Base-by-base conservation (phyloP, 2,329 filamentous ascomycete genomes). In the Dactylellina cionopaga region DNA sequence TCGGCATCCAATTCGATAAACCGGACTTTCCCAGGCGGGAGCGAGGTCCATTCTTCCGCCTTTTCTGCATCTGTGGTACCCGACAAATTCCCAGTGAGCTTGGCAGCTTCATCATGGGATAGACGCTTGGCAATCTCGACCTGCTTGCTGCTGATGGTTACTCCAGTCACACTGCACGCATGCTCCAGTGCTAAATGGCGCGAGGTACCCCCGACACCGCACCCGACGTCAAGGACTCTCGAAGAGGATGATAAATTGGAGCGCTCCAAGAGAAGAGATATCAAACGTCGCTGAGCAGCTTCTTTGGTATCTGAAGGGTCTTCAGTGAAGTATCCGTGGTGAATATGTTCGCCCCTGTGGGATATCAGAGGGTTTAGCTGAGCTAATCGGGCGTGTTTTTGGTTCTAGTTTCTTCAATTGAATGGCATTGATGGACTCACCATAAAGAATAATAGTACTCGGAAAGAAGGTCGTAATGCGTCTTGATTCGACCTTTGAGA, bases 371-470 rank as follows among this genome's bases (percentile, higher is more conserved):
- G n/a, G n/a, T n/a, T n/a, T n/a, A n/a, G n/a, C n/a, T n/a, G n/a
- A n/a, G n/a, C 19, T n/a, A 10, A 37, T 43, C 22, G 29, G 27
- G n/a, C 9, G 22, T 75, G 19, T 60, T 71, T 1, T 55, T 47
- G 7, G 22, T 75, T 25, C 27, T 74, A 29, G 58, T 73, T 4
- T 60, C 74, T 33, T 63, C 73, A 9, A 65, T 71, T 75, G 46
- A 69, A 68, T 64, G 15, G 13, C 19, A 77, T 25, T 9, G 19
- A 9, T 22, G 9, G 13, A 13, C 51, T 43, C 81, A 87, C 86
- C 86, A 88, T 17, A 88, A 80, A 31, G 83, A 86, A 73, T 87
- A 82, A 75, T 88, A 88, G 77, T 88, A 87, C 76, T 88, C 85
- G 56, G 85, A 87, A 24, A 85, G 84, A 13, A 88, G 81, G 74